Base-by-base conservation (phyloP, 2,329 filamentous ascomycete genomes). In the Fonsecaea pedrosoi region DNA sequence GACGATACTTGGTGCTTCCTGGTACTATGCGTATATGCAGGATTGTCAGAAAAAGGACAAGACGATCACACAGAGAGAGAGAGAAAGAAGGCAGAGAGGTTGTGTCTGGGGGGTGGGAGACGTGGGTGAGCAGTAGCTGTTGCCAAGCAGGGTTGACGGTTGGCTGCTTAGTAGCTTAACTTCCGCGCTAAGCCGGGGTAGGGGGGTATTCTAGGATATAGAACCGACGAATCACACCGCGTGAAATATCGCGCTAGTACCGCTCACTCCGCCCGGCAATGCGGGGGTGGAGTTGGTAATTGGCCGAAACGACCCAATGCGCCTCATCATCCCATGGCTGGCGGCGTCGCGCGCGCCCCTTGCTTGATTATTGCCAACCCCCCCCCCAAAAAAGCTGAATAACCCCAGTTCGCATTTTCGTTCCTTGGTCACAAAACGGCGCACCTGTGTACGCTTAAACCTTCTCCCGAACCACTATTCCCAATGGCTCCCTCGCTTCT, bases 381-480 rank as follows among this genome's bases (percentile, higher is more conserved):
- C 18, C 18, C 42, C 18, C 40, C n/a, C n/a, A 7, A 6, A 1
- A 45, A 50, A 50, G 45, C 45, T 50, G 45, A 50, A 50, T 25
- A 25, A 50, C 45, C 45, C 45, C 45, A n/a, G 18, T 12, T 8
- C 18, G 18, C 8, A 58, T 37, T 10, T 10, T 42, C 34, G 35
- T 32, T 34, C 21, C 3, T 7, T n/a, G 54, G 64, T 30, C 21
- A 40, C 48, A 10, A 10, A 38, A 45, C 54, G 37, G 58, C 35
- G 10, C n/a, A n/a, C 21, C 6, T 1, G 25, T 32, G 65, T 63
- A 63, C 50, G 65, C 65, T 55, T 67, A 67, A 67, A 67, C 54
- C 37, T 63, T 67, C 42, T 37, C 58, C 65, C 65, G 56, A 40
- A 67, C 65, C 18, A 9, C 25, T 35, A 50, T 34, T 42, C 40